Evolutionary conservation across 805 yeast genomes (phyloP).

Genomic region (Zygosaccharomyces bailii): DNA sequence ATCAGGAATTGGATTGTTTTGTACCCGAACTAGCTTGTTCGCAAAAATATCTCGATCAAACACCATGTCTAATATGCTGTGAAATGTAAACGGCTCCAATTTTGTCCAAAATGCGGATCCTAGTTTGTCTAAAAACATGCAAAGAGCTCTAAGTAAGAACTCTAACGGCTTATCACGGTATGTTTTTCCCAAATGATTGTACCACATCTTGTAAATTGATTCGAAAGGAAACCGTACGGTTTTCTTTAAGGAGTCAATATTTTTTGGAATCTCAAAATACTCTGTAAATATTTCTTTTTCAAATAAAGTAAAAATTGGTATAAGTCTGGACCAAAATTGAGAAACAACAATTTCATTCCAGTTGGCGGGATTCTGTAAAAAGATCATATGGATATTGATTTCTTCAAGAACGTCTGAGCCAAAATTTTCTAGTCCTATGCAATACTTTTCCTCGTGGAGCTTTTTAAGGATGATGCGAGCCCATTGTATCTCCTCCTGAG

Average conservation of each 20-base stretch:
- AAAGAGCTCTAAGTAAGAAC: slow-evolving; percentile 50
- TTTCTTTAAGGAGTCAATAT: slow-evolving; percentile 31
- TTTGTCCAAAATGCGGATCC: slow-evolving; percentile 51
- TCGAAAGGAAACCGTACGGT: slow-evolving; percentile 31
- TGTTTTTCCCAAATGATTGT: slow-evolving; percentile 27
- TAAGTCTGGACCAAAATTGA: slow-evolving; percentile 34
- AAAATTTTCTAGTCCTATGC: slow-evolving; percentile 21
- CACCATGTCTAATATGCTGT: slow-evolving; percentile 56
- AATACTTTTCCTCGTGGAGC: slow-evolving; percentile 17
- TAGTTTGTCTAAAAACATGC: slow-evolving; percentile 42
- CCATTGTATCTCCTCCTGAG: slow-evolving; percentile 46
- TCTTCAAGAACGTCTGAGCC: slow-evolving; percentile 51
- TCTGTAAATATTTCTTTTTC: slow-evolving; percentile 26
- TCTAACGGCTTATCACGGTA: slow-evolving; percentile 44
- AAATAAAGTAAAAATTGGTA: slow-evolving; percentile 31
- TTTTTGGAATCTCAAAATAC: slow-evolving; percentile 31
- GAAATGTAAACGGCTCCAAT: slow-evolving; percentile 52
- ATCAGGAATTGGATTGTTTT: slow-evolving; percentile 27
- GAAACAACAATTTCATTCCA: slow-evolving; percentile 39
- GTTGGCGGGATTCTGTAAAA: slow-evolving; percentile 50
- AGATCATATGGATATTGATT: slow-evolving; percentile 47
- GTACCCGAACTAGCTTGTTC: slow-evolving; percentile 35
- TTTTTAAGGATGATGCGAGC: slow-evolving; percentile 37
- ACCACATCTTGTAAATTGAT: slow-evolving; percentile 35
- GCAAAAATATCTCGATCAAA: slow-evolving; percentile 51